A percentile compares a stretch with the other conserved stretches of the same genome.
Conservation (phyloP, 2,329 filamentous ascomycete genomes). For the Metarhizium robertsii region DNA sequence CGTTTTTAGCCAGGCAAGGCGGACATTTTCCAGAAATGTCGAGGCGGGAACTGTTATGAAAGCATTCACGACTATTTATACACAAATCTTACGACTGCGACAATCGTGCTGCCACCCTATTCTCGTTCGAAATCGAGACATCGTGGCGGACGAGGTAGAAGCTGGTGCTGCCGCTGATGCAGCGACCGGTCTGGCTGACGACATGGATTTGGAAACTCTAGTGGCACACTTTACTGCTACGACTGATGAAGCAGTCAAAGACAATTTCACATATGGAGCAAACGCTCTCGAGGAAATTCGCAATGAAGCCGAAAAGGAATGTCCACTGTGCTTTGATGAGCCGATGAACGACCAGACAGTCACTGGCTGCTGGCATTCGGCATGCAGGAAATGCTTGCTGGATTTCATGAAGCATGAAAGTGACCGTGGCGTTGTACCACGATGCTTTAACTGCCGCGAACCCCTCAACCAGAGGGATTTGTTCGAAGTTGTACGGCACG, state of each 20-base stretch:
- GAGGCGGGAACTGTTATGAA: constrained; percentile 91
- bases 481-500: constrained; percentile 84
- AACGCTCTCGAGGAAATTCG: constrained; percentile 88
- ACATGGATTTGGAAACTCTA: constrained; percentile 87
- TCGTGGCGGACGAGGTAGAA: constrained; percentile 82
- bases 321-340: constrained; percentile 89
- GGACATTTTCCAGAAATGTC: constrained; percentile 75
- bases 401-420: constrained; percentile 83
- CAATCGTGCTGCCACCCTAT: constrained; percentile 93
- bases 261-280: constrained; percentile 60
- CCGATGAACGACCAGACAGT: constrained; percentile 93
- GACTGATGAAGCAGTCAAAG: constrained; percentile 55
- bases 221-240: constrained; percentile 74
- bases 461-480: constrained; percentile 74
- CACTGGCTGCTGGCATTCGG: constrained; percentile 95
- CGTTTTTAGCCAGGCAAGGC: constrained; percentile 74
- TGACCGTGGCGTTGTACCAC: constrained; percentile 63
- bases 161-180: constrained; percentile 66
- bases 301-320: constrained; percentile 79
- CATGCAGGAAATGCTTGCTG: constrained; percentile 87
- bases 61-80: constrained; percentile 94
- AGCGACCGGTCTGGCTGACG: constrained; percentile 74
- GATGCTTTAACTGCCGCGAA: constrained; percentile 87
- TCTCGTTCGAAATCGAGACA: constrained; percentile 73
- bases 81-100: constrained; percentile 84